Percentiles rank a stretch among this genome's conserved stretches.
These are phyloP conservation scores for Aquilaria malaccensis DNA, from an alignment of 345 rosid genomes.

Conservation along the genomic window DNA sequence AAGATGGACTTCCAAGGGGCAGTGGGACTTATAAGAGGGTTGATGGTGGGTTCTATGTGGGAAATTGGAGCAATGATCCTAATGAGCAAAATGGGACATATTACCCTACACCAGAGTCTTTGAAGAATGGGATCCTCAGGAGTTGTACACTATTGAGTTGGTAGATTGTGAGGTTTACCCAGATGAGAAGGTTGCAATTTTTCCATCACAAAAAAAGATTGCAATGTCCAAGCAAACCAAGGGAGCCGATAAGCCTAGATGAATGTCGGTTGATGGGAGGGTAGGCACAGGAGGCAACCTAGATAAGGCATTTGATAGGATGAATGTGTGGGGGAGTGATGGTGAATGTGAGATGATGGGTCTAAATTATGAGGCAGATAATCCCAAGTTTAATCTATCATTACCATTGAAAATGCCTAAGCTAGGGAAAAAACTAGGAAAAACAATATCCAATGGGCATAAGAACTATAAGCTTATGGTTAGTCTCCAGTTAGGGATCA, in stretches of 20 bases:
- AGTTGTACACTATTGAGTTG: constrained; percentile 38
- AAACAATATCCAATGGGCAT: constrained; percentile 73
- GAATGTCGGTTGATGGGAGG: constrained; percentile 78
- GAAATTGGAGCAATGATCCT: constrained; percentile 79
- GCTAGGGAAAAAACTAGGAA: constrained; percentile 60
- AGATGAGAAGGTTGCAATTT: constrained; percentile 57
- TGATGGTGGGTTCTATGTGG: constrained; percentile 77
- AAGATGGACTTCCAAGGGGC: constrained; percentile 78
- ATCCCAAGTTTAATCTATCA: constrained; percentile 5
- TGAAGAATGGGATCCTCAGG: constrained; percentile 63
- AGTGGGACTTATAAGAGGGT: constrained; percentile 66
- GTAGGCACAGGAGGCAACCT: constrained; percentile 41
- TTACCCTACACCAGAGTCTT: constrained; percentile 44
- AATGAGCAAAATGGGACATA: constrained; percentile 71
- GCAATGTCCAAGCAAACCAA: constrained; percentile 74
- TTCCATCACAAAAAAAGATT: constrained; percentile 88
- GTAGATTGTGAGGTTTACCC: constrained; percentile 31
- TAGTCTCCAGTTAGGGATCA: constrained; percentile 61
- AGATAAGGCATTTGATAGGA: constrained; percentile 57
- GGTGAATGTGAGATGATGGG: constrained; percentile 38
- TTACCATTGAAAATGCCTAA: constrained; percentile 52
- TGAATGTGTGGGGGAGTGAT: constrained; percentile 56
- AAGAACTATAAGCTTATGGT: constrained; percentile 88
- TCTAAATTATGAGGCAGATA: constrained; percentile 27
- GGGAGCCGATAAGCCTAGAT: constrained; percentile 46